Evolutionary conservation across 768 basidiomycete species (phyloP).

Genomic region (Phanerodontia chrysosporium): DNA sequence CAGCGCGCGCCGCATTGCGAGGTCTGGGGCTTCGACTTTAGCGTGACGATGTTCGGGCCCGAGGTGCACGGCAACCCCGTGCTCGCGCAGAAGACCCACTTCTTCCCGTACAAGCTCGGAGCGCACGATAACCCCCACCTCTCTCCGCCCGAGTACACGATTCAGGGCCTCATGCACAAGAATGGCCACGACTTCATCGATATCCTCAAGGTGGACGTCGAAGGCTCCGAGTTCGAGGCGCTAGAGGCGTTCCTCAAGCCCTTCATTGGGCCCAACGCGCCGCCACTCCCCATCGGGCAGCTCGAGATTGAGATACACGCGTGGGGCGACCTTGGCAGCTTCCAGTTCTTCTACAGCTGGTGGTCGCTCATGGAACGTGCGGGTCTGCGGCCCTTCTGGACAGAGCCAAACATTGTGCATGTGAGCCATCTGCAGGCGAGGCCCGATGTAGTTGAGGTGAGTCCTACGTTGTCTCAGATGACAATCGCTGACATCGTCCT

Average conservation of each 20-base stretch:
- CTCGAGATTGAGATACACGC: conserved; percentile 64
- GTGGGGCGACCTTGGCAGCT: conserved; percentile 26
- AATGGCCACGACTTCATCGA: conserved; percentile 69
- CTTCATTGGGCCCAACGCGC: conserved; percentile 38
- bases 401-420: conserved; percentile 47
- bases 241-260: conserved; percentile 43
- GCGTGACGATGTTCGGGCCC: conserved; percentile 38
- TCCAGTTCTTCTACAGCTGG: conserved; percentile 52
- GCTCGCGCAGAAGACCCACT: conserved; percentile 37
- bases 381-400: conserved; percentile 67
- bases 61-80: conserved; percentile 31
- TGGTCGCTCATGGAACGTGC: conserved; percentile 64
- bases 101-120: conserved; percentile 33
- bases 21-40: conserved; percentile 39
- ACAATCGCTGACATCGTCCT: background rate
- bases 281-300: conserved; percentile 62
- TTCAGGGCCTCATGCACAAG: conserved; percentile 54
- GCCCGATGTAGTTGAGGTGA: conserved; percentile 36
- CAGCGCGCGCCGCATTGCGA: conserved; percentile 35
- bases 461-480: background rate
- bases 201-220: conserved; percentile 68
- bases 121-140: conserved; percentile 37
- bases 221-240: conserved; percentile 59
- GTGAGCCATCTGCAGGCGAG: conserved; percentile 30
- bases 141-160: conserved; percentile 48